Percentiles rank a stretch among this genome's conserved stretches.
These are phyloP conservation scores for Pseudozyma thailandica DNA, from an alignment of 1,284 basidiomycete species.

Conservation along the genomic window DNA sequence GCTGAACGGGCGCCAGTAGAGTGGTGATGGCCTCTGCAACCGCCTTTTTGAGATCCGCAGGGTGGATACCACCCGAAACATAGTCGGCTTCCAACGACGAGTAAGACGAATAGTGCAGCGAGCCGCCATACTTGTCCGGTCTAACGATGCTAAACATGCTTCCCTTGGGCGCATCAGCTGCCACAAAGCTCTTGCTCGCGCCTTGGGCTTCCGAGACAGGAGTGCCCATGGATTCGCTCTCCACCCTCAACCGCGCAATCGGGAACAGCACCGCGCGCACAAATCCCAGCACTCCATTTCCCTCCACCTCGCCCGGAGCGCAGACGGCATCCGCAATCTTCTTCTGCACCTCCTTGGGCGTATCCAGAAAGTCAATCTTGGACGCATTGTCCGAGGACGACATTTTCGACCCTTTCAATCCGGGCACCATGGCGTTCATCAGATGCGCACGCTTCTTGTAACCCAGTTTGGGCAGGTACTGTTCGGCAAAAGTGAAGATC, in stretches of 20 bases:
- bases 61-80: slow-evolving; percentile 81
- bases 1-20: slow-evolving; percentile 85
- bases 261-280: slow-evolving; percentile 88
- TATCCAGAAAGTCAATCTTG: slow-evolving; percentile 97
- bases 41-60: slow-evolving; percentile 86
- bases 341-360: slow-evolving; percentile 81
- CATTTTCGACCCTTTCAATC: slow-evolving; percentile 95
- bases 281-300: slow-evolving; percentile 93
- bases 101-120: slow-evolving; percentile 79
- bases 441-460: slow-evolving; percentile 95
- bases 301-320: slow-evolving; percentile 83
- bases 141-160: slow-evolving; percentile 84
- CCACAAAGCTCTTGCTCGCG: slow-evolving; percentile 37
- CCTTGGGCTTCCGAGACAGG: slow-evolving; percentile 25
- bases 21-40: slow-evolving; percentile 81
- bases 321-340: slow-evolving; percentile 95
- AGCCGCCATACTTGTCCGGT: slow-evolving; percentile 84
- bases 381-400: slow-evolving; percentile 95
- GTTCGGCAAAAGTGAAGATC: slow-evolving; percentile 97
- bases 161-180: slow-evolving; percentile 78
- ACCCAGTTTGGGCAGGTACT: slow-evolving; percentile 90
- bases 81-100: slow-evolving; percentile 81
- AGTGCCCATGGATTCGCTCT: slow-evolving; percentile 43
- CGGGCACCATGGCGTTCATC: slow-evolving; percentile 99
- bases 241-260: slow-evolving; percentile 71